phyloP scores from a whole-genome alignment of 129 eudicot species.

The Rutidosis leptorrhynchoides region DNA sequence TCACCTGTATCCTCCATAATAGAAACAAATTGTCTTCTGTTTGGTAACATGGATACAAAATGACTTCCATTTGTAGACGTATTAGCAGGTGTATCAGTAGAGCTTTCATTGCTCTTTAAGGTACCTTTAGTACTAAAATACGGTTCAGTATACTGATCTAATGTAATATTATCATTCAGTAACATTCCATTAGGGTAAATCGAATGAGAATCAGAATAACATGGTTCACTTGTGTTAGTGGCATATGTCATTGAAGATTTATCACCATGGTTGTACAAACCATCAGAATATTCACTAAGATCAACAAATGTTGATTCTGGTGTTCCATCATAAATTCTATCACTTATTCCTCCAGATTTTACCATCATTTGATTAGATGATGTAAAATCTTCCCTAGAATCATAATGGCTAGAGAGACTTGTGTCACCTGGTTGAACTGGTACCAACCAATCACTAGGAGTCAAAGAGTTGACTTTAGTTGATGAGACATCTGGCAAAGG shows the following conservation, averaged over 20 bases:
- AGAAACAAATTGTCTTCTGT: constrained; percentile 24
- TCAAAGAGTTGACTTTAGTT: constrained; percentile 22
- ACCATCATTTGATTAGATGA: constrained; percentile 33
- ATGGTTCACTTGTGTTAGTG: constrained; percentile 21
- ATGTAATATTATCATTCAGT: constrained; percentile 28
- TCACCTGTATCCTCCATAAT: constrained; percentile 26
- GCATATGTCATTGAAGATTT: constrained; percentile 20
- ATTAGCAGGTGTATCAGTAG: constrained; percentile 23
- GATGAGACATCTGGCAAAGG: constrained; percentile 42
- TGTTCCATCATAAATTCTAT: constrained; percentile 22
- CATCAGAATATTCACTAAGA: constrained; percentile 23
- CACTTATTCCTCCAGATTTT: constrained; percentile 23
- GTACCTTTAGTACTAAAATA: constrained; percentile 3
- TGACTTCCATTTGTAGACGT: constrained; percentile 22
- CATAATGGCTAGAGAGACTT: constrained; percentile 35
- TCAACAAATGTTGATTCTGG: constrained; percentile 23
- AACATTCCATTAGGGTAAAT: constrained; percentile 25
- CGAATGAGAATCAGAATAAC: constrained; percentile 22
- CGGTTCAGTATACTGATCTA: constrained; percentile 23
- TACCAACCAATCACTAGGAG: constrained; percentile 35
- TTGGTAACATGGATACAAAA: constrained; percentile 11
- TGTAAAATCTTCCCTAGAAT: constrained; percentile 29
- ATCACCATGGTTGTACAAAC: constrained; percentile 19
- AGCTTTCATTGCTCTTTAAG: constrained; percentile 25
- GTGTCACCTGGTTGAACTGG: constrained; percentile 29